phyloP scores from a whole-genome alignment of 2,329 filamentous ascomycete species.

The Colletotrichum melonis region DNA sequence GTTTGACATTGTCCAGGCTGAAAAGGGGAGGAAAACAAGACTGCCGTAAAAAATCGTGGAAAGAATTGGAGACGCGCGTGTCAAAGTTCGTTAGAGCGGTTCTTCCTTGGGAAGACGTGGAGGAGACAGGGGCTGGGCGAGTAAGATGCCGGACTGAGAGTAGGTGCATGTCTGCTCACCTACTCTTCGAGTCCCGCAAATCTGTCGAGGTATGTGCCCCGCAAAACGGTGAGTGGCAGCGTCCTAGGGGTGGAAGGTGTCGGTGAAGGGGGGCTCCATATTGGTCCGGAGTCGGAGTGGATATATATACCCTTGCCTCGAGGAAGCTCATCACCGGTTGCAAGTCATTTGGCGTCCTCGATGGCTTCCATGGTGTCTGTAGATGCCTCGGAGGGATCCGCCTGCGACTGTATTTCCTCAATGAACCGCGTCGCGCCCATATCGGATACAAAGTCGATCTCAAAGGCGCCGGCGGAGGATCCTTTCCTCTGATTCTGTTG shows the following conservation, averaged over 20 bases:
- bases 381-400: neutral
- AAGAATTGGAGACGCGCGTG: neutral
- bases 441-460: constrained; percentile 60
- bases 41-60: neutral
- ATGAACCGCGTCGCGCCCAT: constrained; percentile 54
- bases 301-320: no score
- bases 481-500: constrained; percentile 63
- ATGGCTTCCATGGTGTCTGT: neutral
- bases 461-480: constrained; percentile 58
- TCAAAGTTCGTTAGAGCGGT: neutral
- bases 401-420: constrained; percentile 48
- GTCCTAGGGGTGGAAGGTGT: neutral
- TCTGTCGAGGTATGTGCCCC: neutral
- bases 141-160: neutral
- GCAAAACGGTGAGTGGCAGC: neutral
- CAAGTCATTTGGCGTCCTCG: constrained; percentile 5
- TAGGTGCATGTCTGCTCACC: neutral
- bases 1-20: neutral
- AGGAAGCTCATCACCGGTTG: neutral
- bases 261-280: neutral
- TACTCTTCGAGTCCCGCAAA: neutral
- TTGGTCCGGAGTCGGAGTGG: neutral
- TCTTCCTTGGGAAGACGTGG: neutral
- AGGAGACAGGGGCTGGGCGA: neutral
- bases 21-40: neutral